A percentile compares a stretch with the other conserved stretches of the same genome.
These are phyloP conservation scores for Borealophlyctis nickersoniae DNA, from an alignment of 192 early-diverging fungal genomes.

Conservation along the genomic window DNA sequence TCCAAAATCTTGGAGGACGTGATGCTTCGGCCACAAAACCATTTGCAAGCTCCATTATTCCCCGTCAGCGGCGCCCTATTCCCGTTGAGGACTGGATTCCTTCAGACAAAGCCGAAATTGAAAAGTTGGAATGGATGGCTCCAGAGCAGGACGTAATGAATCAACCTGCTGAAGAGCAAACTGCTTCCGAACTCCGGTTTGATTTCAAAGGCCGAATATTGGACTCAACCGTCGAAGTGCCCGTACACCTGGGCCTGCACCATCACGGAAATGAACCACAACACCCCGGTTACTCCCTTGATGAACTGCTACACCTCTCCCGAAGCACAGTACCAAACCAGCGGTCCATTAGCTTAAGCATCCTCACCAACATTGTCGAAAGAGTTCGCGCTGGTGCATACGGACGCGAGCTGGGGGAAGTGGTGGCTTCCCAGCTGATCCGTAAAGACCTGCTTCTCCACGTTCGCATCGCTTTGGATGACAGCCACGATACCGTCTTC, in stretches of 20 bases:
- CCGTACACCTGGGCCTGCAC: constrained; percentile 70
- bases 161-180: constrained; percentile 31
- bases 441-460: constrained; percentile 46
- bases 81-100: constrained; percentile 43
- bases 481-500: constrained; percentile 56
- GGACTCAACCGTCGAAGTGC: constrained; percentile 48
- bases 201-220: constrained; percentile 76
- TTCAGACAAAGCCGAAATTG: constrained; percentile 50
- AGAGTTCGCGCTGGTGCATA: constrained; percentile 29
- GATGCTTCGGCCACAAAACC: constrained; percentile 36
- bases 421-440: constrained; percentile 29
- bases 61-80: constrained; percentile 5
- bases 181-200: constrained; percentile 63
- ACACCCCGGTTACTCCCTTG: constrained; percentile 79
- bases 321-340: constrained; percentile 80
- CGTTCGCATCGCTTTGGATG: constrained; percentile 66
- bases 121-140: constrained; percentile 69
- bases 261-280: constrained; percentile 87
- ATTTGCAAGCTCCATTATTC: constrained; percentile 43
- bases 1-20: too few species aligned
- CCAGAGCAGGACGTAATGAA: constrained; percentile 31
- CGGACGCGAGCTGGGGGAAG: neutral
- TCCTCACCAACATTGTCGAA: constrained; percentile 44
- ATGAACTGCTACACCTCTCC: constrained; percentile 76
- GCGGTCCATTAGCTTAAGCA: constrained; percentile 63